phyloP scores from a whole-genome alignment of 352 stramenopile species.

The Globisporangium heterothallicum region DNA sequence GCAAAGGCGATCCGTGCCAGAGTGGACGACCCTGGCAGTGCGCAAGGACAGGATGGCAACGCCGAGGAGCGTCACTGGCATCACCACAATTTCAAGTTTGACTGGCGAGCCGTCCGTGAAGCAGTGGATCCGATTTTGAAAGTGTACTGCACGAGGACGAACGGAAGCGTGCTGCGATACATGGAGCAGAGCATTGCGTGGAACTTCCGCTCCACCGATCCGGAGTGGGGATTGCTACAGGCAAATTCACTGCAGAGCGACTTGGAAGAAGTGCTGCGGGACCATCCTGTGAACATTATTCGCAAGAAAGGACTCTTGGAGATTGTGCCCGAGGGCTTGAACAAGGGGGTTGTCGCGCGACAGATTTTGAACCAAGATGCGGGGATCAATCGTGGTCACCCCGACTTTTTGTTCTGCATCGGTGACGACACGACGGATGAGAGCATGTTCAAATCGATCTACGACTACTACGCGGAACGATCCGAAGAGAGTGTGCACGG shows the following conservation, averaged over 20 bases:
- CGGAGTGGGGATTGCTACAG: constrained; percentile 95
- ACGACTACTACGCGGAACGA: constrained; percentile 87
- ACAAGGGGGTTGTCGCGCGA: constrained; percentile 96
- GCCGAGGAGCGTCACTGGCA: constrained; percentile 56
- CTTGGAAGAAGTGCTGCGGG: constrained; percentile 69
- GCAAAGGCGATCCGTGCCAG: constrained; percentile 47
- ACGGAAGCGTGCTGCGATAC: constrained; percentile 92
- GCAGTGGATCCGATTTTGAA: constrained; percentile 90
- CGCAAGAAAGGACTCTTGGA: constrained; percentile 92
- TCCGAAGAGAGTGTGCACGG: constrained; percentile 80
- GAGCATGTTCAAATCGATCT: constrained; percentile 96
- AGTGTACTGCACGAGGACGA: constrained; percentile 94
- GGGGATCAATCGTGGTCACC: constrained; percentile 61
- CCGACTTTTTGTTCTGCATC: constrained; percentile 96
- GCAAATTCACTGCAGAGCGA: constrained; percentile 91
- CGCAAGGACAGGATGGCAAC: constrained; percentile 13
- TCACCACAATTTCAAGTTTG: constrained; percentile 77
- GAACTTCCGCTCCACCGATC: constrained; percentile 97
- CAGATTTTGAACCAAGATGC: constrained; percentile 91
- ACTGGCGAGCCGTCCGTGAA: constrained; percentile 91
- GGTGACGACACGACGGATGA: constrained; percentile 97
- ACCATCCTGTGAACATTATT: constrained; percentile 72
- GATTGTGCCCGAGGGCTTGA: constrained; percentile 92
- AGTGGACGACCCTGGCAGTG: constrained; percentile 23
- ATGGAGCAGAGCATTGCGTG: constrained; percentile 94